Evolutionary conservation across 2,329 filamentous ascomycete genomes (phyloP), one percentile per base, ranked within the genome.

Genomic region (Calonectria naviculata): DNA sequence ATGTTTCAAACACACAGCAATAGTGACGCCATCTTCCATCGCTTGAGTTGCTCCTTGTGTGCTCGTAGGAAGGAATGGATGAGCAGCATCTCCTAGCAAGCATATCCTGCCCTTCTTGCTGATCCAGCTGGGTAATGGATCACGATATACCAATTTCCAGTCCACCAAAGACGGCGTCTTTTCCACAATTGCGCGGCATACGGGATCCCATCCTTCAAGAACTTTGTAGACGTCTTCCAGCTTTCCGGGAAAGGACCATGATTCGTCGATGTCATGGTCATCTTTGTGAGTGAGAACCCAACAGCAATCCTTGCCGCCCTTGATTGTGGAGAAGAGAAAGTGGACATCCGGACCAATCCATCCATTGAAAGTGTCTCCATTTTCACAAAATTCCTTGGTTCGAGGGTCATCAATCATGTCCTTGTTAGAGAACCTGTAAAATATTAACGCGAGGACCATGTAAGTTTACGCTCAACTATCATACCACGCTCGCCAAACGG

Each of bases 291-390:
- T 91, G 26, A 89, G 81, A 4, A 91, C 89, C 89, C 89, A 91
- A 74, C 85, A 89, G 76, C 88, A 89, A 68, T 77, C 75, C 9
- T 71, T 72, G 1, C 75, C 75, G 0, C 71, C 75, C n/a, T 77
- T 90, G 74, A 91, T 86, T 4, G 89, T 89, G 7, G 87, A 88
- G 74, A 90, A 89, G 1, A 91, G 81, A 71, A 90, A 88, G 73
- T 90, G 88, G 61, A 88, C 86, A 72, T 90, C 87, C 3, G 87
- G 87, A 2, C 89, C 88, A 66, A 90, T 87, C 89, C 86, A 88
- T 29, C 89, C 89, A 66, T 89, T 89, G 80, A 90, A 90, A 0
- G 87, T 89, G 77, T 91, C 89, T 38, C 88, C 89, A 68, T 90
- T 84, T 38, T 82, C 83, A 73, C 88, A 89, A 67, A 90, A 89